These are phyloP conservation scores for Dactylellina parvicollis DNA, from an alignment of 2,329 filamentous ascomycete species.

Conservation along the genomic window DNA sequence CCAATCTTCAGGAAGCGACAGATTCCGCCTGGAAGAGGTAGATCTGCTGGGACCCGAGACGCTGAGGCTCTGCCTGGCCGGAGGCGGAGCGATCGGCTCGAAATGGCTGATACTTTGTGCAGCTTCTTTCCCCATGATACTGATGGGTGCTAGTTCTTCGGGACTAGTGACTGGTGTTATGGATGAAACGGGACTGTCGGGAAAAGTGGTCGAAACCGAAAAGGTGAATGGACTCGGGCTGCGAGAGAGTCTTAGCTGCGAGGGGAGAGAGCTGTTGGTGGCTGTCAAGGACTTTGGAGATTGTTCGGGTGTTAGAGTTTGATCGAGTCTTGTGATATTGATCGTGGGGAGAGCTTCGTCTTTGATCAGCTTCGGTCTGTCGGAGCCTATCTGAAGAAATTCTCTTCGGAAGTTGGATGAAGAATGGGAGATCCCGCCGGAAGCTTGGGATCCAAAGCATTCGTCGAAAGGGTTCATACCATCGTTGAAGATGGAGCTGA, in stretches of 20 bases:
- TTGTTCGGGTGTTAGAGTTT: constrained; percentile 49
- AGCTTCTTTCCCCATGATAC: constrained; percentile 23
- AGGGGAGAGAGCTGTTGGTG: constrained; percentile 19
- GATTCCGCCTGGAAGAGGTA: constrained; percentile 31
- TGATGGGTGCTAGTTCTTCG: constrained; percentile 37
- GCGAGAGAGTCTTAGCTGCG: constrained; percentile 30
- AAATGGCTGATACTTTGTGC: constrained; percentile 5
- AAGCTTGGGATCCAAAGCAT: constrained; percentile 33
- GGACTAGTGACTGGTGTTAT: constrained; percentile 51
- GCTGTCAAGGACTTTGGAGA: constrained; percentile 43
- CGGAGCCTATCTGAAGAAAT: constrained; percentile 10
- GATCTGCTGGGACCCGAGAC: not conserved
- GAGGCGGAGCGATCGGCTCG: not conserved
- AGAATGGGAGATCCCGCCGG: constrained; percentile 16
- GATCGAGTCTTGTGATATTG: constrained; percentile 49
- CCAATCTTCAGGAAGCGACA: constrained; percentile 39
- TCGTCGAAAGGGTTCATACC: constrained; percentile 54
- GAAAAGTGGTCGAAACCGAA: constrained; percentile 35
- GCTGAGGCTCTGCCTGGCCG: constrained; percentile 8
- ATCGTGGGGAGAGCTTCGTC: constrained; percentile 46
- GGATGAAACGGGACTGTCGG: constrained; percentile 42
- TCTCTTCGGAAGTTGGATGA: constrained; percentile 37
- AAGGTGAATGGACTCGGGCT: constrained; percentile 50
- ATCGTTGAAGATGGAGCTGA: constrained; percentile 53
- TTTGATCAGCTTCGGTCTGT: constrained; percentile 33